Percentiles rank a stretch among this genome's conserved stretches.
Conservation (phyloP, 352 stramenopile genomes). For the Hyaloperonospora arabidopsidis region DNA sequence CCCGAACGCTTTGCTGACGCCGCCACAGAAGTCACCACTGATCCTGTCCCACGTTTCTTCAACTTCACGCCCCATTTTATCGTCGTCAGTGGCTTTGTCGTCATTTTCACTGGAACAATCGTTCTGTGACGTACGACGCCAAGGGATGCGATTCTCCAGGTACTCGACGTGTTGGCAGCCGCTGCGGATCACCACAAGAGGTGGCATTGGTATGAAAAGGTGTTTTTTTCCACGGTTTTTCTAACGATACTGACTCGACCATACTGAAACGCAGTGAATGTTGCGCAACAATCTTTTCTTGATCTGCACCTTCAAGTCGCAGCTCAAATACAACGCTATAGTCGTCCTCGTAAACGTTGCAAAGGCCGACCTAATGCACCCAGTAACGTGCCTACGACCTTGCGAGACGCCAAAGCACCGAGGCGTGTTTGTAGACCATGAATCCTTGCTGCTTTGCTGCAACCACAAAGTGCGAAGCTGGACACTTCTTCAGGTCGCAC, state of each 20-base stretch:
- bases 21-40: conserved; percentile 6
- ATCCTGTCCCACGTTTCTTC: conserved; percentile 17
- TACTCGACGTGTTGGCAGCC: conserved; percentile 61
- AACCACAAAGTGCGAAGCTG: conserved; percentile 42
- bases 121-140: conserved; percentile 26
- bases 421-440: conserved; percentile 31
- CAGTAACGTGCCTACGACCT: conserved; percentile 28
- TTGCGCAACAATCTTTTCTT: conserved; percentile 1
- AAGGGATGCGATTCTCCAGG: conserved; percentile 39
- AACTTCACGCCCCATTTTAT: conserved; percentile 17
- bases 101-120: conserved; percentile 23
- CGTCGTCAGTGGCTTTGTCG: conserved; percentile 17
- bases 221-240: conserved; percentile 13
- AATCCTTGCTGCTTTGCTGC: conserved; percentile 35
- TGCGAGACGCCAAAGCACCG: conserved; percentile 26
- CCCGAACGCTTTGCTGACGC: conserved; percentile 17
- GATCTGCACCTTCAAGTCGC: conserved; percentile 13
- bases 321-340: conserved; percentile 50
- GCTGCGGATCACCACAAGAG: conserved; percentile 64
- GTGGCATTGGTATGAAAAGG: conserved; percentile 35
- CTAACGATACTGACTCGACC: neutral
- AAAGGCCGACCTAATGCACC: conserved; percentile 36
- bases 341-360: conserved; percentile 43
- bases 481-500: conserved; percentile 46
- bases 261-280: conserved; percentile 5